phyloP scores from a whole-genome alignment of 208 protist genomes.

The Leishmania aethiopica region DNA sequence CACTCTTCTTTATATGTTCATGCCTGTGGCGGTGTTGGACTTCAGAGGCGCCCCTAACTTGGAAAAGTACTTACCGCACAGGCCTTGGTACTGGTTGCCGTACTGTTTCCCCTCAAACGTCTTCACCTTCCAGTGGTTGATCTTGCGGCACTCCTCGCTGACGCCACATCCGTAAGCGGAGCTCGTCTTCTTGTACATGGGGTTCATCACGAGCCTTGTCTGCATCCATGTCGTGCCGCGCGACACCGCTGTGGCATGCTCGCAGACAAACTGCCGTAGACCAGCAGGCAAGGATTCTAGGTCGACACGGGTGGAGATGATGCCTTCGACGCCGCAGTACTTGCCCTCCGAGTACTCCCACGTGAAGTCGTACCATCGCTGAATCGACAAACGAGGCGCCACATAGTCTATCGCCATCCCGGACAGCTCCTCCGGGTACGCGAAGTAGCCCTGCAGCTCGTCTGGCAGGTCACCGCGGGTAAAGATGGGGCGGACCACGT shows the following conservation, averaged over 20 bases:
- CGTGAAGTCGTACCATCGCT: constrained; percentile 81
- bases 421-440: constrained; percentile 75
- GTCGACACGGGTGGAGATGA: constrained; percentile 77
- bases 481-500: constrained; percentile 77
- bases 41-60: constrained; percentile 40
- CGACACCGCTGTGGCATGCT: constrained; percentile 39
- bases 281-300: constrained; percentile 51
- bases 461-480: constrained; percentile 75
- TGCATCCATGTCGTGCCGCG: constrained; percentile 36
- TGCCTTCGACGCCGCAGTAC: constrained; percentile 64
- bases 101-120: constrained; percentile 73
- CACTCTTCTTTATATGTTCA: constrained; percentile 63
- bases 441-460: constrained; percentile 81
- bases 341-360: constrained; percentile 80
- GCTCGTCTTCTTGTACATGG: constrained; percentile 83
- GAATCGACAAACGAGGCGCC: constrained; percentile 52
- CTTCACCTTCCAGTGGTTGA: constrained; percentile 70
- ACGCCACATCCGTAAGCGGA: constrained; percentile 72
- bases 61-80: constrained; percentile 66
- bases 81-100: constrained; percentile 76
- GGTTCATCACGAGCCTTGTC: constrained; percentile 40
- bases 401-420: constrained; percentile 66
- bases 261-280: constrained; percentile 63
- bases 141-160: constrained; percentile 53
- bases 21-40: constrained; percentile 59